Evolutionary conservation across 371 early-diverging fungal genomes (phyloP).

Genomic region (Apophysomyces sp.): DNA sequence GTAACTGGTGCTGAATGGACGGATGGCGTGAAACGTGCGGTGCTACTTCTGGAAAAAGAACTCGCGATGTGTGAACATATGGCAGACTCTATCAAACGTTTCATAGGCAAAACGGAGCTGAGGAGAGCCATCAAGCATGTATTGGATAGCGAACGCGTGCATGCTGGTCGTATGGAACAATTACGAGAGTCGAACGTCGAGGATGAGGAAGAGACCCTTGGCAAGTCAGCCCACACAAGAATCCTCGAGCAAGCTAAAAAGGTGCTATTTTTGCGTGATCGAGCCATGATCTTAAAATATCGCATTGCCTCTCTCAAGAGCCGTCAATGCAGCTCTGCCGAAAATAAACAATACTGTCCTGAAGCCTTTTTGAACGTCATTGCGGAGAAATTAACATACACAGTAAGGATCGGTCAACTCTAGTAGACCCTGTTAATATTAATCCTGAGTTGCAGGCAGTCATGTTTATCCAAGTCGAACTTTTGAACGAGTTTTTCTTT

Average conservation of each 20-base stretch:
- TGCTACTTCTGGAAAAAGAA: conserved; percentile 74
- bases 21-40: conserved; percentile 80
- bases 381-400: conserved; percentile 90
- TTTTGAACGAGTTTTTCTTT: conserved; percentile 96
- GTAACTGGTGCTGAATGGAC: conserved; percentile 91
- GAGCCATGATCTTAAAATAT: conserved; percentile 73
- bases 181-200: conserved; percentile 17
- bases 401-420: conserved; percentile 32
- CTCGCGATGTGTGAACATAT: conserved; percentile 72
- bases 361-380: conserved; percentile 90
- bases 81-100: conserved; percentile 69
- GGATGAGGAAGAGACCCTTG: conserved; percentile 39
- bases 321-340: conserved; percentile 71
- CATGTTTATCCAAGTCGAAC: conserved; percentile 95
- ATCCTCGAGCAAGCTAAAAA: conserved; percentile 79
- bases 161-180: conserved; percentile 43
- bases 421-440: neutral
- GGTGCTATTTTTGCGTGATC: conserved; percentile 74
- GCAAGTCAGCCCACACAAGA: conserved; percentile 59
- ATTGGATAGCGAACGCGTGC: conserved; percentile 55
- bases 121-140: conserved; percentile 76
- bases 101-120: conserved; percentile 79
- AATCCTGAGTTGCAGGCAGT: conserved; percentile 61
- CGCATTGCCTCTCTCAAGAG: conserved; percentile 79
- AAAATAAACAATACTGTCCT: conserved; percentile 89